Conservation (phyloP, 2,329 filamentous ascomycete species). For the Tolypocladium guangdongense region DNA sequence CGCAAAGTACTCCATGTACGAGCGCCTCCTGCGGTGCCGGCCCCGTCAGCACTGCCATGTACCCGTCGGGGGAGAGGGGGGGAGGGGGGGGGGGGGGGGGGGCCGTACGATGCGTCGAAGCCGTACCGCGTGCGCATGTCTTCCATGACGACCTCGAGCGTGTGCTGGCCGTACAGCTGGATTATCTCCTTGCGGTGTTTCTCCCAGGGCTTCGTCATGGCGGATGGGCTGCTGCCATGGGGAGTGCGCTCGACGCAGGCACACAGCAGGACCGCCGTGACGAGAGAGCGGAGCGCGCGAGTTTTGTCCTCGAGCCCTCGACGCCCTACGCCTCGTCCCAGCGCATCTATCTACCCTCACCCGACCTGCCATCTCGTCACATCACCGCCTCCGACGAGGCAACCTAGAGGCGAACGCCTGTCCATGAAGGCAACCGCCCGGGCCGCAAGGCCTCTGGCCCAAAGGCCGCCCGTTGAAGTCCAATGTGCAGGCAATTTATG, state of each 20-base stretch:
- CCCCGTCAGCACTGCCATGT: not conserved
- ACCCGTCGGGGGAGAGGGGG: too few relatives aligned
- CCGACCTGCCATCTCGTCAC: not conserved
- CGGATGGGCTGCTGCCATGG: not conserved
- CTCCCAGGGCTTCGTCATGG: slow-evolving; percentile 20
- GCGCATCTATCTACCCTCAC: not conserved
- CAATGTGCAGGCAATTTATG: not conserved
- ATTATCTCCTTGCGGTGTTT: slow-evolving; percentile 24
- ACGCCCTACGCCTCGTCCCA: not conserved
- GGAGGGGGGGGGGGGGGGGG: not conserved
- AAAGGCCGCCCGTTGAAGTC: not conserved
- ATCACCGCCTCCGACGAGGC: not conserved
- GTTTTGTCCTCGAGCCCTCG: not conserved
- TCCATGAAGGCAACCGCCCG: not conserved
- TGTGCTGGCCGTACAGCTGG: slow-evolving; percentile 27
- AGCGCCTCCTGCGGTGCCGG: slow-evolving; percentile 21
- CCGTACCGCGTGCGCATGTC: slow-evolving; percentile 22
- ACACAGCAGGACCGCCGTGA: not conserved
- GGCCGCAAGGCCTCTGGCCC: not conserved
- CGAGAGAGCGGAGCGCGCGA: not conserved
- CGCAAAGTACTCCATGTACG: slow-evolving; percentile 37
- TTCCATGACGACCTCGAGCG: slow-evolving; percentile 27
- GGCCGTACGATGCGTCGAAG: not conserved
- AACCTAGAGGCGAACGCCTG: not conserved
- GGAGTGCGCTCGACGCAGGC: not conserved